Evolutionary conservation across 73 alveolate genomes (phyloP).

Genomic region (Paramecium biaurelia): DNA sequence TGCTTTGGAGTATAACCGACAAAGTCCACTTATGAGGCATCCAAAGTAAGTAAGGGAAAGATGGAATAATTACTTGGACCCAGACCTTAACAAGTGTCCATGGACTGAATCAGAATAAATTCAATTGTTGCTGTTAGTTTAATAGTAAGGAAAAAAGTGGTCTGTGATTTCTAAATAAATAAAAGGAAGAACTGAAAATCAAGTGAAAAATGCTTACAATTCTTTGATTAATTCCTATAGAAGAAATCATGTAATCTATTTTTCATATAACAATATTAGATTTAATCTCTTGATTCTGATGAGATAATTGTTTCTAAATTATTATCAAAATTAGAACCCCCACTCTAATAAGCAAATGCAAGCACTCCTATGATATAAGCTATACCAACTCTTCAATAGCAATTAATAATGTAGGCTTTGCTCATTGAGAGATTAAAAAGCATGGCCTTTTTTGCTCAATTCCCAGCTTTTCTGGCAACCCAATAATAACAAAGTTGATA

Average conservation of each 20-base stretch:
- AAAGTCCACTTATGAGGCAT: slow-evolving; percentile 61
- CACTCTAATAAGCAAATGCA: neutral
- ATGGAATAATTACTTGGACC: slow-evolving; percentile 90
- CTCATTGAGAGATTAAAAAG: neutral
- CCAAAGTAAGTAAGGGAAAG: slow-evolving; percentile 93
- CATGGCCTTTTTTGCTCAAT: neutral
- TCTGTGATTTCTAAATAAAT: slow-evolving; percentile 78
- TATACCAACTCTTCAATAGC: neutral
- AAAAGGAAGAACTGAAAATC: slow-evolving; percentile 90
- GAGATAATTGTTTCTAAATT: neutral
- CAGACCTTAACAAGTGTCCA: slow-evolving; percentile 77
- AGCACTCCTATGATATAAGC: neutral
- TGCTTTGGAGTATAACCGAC: neutral
- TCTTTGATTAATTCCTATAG: slow-evolving; percentile 13
- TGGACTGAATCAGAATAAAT: slow-evolving; percentile 88
- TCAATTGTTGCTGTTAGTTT: slow-evolving; percentile 73
- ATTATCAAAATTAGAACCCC: neutral
- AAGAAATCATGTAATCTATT: slow-evolving; percentile 1
- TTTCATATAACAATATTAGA: neutral
- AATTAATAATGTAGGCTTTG: neutral
- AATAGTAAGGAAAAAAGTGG: slow-evolving; percentile 90
- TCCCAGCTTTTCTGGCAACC: neutral
- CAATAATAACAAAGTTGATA: neutral
- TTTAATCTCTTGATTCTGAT: neutral
- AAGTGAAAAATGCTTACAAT: slow-evolving; percentile 84